Evolutionary conservation across 345 rosid species (phyloP).

Genomic region (Iberis pinnata): DNA sequence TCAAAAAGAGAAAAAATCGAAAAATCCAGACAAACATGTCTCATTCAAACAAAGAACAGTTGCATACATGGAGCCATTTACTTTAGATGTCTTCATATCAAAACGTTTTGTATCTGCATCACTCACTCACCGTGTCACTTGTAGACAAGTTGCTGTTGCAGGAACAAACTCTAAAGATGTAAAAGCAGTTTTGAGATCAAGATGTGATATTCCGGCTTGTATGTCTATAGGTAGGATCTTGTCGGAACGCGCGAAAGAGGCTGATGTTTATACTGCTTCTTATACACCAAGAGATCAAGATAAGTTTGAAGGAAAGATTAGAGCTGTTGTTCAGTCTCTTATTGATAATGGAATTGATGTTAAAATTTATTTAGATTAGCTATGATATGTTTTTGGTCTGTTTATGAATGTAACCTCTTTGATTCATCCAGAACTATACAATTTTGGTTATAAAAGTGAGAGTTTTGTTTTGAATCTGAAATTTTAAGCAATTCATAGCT

Average conservation of each 20-base stretch:
- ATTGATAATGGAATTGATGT: constrained; percentile 81
- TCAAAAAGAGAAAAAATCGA: constrained; percentile 72
- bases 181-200: constrained; percentile 72
- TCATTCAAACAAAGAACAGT: constrained; percentile 80
- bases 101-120: constrained; percentile 92
- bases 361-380: constrained; percentile 68
- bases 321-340: constrained; percentile 87
- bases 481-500: no score
- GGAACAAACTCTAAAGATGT: constrained; percentile 96
- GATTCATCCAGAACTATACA: no score
- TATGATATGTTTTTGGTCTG: background rate
- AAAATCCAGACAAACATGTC: constrained; percentile 66
- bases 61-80: constrained; percentile 88
- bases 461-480: no score
- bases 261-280: constrained; percentile 76
- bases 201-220: constrained; percentile 85
- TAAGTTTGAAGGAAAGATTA: constrained; percentile 90
- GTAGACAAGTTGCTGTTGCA: constrained; percentile 90
- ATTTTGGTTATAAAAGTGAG: no score
- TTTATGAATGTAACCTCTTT: no score
- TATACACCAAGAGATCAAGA: constrained; percentile 86
- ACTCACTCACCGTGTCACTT: constrained; percentile 77
- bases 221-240: constrained; percentile 68
- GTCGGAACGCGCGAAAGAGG: constrained; percentile 80
- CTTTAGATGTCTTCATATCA: constrained; percentile 78